Base-by-base conservation (phyloP, 306 rosid species). In the Dryas drummondii region DNA sequence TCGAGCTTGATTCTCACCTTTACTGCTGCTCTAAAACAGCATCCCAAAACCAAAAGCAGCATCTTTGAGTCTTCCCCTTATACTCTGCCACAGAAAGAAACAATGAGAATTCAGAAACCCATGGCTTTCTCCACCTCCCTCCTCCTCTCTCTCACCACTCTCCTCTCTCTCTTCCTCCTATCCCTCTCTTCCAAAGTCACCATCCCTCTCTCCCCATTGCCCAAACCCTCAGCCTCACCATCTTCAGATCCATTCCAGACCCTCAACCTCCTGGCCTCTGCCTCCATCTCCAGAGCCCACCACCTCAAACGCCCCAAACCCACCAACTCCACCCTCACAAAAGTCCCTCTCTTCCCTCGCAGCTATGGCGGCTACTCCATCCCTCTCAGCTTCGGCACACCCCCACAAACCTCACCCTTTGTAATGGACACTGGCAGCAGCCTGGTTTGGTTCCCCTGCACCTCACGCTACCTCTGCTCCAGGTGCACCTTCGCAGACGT, bases 401-500 rank as follows among this genome's bases (percentile, higher is more conserved):
- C 99, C 0, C 84, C 97, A 0, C 99, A 92, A 71, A 72, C 87
- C 13, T 45, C 70, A 3, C 17, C 88, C 6, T 88, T 94, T 70
- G 37, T 92, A 2, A 44, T 94, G 67, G 99, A 94, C 81, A 94
- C 99, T 0, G 99, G 97, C 11, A 89, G 96, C 27, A 90, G 98
- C 75, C 92, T 94, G 7, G 92, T 89, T 15, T 94, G 99, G 99
- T 72, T 86, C 77, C 97, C 99, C 46, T 94, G 99, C 58, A 76
- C 99, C 66, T 80, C 96, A 6, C 91, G 80, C 71, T 94, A 94
- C 70, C 47, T 77, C 74, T 94, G 99, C 76, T 75, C 92, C 82
- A 16, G 32, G 7, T 94, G 99, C 46, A n/a, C 53, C 55, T 92
- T 90, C 88, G 85, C 96, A 1, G 84, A 82, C 83, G 26, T 82